Conservation (phyloP, 768 basidiomycete species). For the Cystobasidium onofrii region DNA sequence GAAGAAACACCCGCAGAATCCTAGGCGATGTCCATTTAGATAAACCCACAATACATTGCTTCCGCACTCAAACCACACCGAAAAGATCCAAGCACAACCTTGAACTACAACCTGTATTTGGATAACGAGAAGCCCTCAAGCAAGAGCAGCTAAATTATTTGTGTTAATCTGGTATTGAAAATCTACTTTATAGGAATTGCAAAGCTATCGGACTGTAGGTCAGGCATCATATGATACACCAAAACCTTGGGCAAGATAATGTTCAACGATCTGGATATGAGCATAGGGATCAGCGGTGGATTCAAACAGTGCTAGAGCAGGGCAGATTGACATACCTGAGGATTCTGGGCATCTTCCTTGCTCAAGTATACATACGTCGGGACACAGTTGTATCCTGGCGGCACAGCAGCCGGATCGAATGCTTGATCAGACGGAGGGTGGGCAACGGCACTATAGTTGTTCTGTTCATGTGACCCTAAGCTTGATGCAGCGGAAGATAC, state of each 20-base stretch:
- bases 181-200: too few relatives aligned
- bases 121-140: too few relatives aligned
- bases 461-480: neutral
- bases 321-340: neutral
- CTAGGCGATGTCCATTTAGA: too few relatives aligned
- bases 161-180: too few relatives aligned
- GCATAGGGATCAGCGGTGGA: too few relatives aligned
- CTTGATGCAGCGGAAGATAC: neutral
- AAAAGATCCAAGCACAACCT: too few relatives aligned
- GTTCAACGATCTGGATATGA: conserved; percentile 26
- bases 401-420: conserved; percentile 2
- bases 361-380: conserved; percentile 27
- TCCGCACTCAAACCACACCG: neutral
- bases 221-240: conserved; percentile 29
- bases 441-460: neutral
- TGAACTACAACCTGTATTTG: too few relatives aligned
- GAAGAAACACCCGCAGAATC: neutral
- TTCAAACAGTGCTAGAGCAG: neutral
- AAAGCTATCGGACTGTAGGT: too few relatives aligned
- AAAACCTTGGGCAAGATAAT: conserved; percentile 26
- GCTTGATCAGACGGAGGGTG: neutral
- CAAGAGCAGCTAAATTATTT: neutral
- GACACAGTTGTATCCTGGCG: conserved; percentile 13
- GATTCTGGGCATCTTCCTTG: conserved; percentile 29
- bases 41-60: too few relatives aligned